These are phyloP conservation scores for Apiospora kogelbergensis DNA, from an alignment of 2,329 filamentous ascomycete species.

Conservation along the genomic window DNA sequence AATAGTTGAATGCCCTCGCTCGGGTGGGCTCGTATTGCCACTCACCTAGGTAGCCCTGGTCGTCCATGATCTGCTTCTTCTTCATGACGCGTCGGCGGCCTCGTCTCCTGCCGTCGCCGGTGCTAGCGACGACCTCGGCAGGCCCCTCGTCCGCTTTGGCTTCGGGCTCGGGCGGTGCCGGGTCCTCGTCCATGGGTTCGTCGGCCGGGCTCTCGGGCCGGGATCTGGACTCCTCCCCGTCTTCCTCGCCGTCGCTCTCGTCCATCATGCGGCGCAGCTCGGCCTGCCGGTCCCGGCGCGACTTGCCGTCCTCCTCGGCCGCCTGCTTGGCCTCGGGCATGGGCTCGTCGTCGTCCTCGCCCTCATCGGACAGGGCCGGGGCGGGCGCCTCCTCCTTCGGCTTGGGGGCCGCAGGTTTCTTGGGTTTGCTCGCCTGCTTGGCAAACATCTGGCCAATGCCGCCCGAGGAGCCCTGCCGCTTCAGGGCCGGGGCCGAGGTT, in stretches of 20 bases:
- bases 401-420: constrained; percentile 23
- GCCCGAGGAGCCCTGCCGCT: constrained; percentile 43
- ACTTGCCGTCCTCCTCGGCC: constrained; percentile 19
- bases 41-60: constrained; percentile 31
- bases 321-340: constrained; percentile 24
- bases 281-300: constrained; percentile 27
- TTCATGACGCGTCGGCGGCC: constrained; percentile 30
- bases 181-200: constrained; percentile 29
- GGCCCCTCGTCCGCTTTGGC: constrained; percentile 11
- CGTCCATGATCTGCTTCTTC: constrained; percentile 35
- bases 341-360: constrained; percentile 30
- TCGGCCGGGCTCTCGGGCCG: constrained; percentile 24
- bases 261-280: constrained; percentile 35
- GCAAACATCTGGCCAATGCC: constrained; percentile 36
- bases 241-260: constrained; percentile 32
- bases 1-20: neutral
- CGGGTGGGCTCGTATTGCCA: neutral
- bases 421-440: constrained; percentile 31
- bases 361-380: constrained; percentile 32
- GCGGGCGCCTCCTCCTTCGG: constrained; percentile 22
- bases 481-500: constrained; percentile 38
- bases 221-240: constrained; percentile 23
- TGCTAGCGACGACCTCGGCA: constrained; percentile 27
- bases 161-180: neutral
- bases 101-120: constrained; percentile 27